These are phyloP conservation scores for Nasturtium officinale DNA, from an alignment of 345 rosid genomes.

Conservation along the genomic window DNA sequence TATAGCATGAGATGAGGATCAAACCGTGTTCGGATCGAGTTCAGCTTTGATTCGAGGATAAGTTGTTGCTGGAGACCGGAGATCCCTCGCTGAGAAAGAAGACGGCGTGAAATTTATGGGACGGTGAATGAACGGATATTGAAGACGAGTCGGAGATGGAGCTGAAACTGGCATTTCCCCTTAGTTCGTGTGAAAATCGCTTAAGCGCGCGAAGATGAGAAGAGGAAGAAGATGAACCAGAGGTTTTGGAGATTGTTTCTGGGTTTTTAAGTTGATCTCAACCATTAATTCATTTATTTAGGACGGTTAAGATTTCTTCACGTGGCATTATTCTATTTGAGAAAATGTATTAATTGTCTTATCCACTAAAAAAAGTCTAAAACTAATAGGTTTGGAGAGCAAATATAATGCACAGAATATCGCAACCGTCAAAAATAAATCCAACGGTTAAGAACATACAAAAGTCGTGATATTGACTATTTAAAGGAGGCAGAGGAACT, in stretches of 20 bases:
- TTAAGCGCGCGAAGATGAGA: constrained; percentile 42
- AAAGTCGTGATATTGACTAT: not conserved
- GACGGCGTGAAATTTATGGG: constrained; percentile 50
- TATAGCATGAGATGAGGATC: not conserved
- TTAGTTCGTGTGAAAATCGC: not conserved
- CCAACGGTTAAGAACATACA: not conserved
- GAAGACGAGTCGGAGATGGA: constrained; percentile 57
- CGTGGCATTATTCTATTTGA: constrained; percentile 7
- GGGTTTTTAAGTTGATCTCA: constrained; percentile 39
- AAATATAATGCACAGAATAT: not conserved
- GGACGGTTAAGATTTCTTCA: constrained; percentile 21
- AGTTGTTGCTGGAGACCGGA: constrained; percentile 45
- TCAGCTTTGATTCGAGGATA: constrained; percentile 77
- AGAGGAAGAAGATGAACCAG: constrained; percentile 19
- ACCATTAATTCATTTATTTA: constrained; percentile 30
- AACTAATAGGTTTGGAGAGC: too few relatives aligned
- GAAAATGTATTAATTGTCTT: not conserved
- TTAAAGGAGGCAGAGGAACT: not conserved
- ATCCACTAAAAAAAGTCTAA: constrained; percentile 20
- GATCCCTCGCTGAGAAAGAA: constrained; percentile 45
- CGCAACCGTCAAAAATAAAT: constrained; percentile 2
- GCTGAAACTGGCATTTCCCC: constrained; percentile 50
- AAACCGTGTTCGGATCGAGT: constrained; percentile 84
- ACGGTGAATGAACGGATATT: constrained; percentile 56
- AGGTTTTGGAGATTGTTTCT: constrained; percentile 38